phyloP scores from a whole-genome alignment of 371 early-diverging fungal genomes.

The Mucor racemosus region DNA sequence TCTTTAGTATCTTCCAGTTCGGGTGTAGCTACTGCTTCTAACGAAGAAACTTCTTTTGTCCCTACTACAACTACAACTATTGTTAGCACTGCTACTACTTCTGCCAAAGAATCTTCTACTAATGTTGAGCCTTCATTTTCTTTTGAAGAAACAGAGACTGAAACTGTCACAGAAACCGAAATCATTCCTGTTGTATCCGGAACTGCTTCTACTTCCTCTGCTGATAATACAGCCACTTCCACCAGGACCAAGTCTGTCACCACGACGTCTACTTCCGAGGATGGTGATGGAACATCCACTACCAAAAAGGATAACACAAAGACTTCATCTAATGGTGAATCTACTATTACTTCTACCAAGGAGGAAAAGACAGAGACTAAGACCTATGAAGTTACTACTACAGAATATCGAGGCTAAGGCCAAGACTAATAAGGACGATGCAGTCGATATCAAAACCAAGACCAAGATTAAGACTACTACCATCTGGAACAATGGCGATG shows the following conservation, averaged over 20 bases:
- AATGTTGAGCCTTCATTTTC: background rate
- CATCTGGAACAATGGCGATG: background rate
- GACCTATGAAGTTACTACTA: background rate
- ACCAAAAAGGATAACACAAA: background rate
- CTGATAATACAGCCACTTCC: background rate
- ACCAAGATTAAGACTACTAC: conserved; percentile 1
- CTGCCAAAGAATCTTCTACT: background rate
- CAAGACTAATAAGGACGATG: conserved; percentile 4
- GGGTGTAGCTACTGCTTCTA: background rate
- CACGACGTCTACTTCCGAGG: background rate
- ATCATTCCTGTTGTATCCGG: background rate
- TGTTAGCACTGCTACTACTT: background rate
- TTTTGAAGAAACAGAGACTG: background rate
- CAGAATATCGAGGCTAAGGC: background rate
- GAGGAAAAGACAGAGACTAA: background rate
- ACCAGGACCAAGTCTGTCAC: background rate
- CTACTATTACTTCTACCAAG: conserved; percentile 1
- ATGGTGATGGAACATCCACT: background rate
- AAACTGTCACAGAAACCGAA: background rate
- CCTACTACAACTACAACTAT: background rate
- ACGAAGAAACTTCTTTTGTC: background rate
- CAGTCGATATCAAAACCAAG: conserved; percentile 2
- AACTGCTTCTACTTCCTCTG: background rate
- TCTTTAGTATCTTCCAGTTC: background rate
- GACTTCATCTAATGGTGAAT: background rate